Base-by-base conservation (phyloP, 2,329 filamentous ascomycete genomes). In the Alternaria tenuissima region DNA sequence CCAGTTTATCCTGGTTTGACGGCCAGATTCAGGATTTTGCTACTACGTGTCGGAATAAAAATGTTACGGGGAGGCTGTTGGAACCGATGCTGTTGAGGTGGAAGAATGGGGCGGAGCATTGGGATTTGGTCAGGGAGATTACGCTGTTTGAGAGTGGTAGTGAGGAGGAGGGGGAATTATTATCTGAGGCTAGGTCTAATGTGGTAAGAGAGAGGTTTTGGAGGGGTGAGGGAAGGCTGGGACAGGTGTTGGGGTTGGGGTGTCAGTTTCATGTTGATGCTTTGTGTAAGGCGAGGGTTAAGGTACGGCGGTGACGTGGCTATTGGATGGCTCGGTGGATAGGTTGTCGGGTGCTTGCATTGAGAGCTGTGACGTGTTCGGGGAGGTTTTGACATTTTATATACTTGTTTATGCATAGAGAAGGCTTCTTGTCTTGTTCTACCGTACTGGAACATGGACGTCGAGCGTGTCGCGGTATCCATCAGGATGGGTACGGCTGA, bases 41-140 rank as follows among this genome's bases (percentile, higher is more conserved):
- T 3, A 73, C 61, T 1, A 67, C 60, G 7, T 75, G 70, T 46
- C 66, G 51, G n/a, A 71, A 74, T 42, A 75, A 70, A 36, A 62
- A 58, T 2, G 55, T 73, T 11, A 59, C 49, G 4, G 66, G 61
- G 5, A 65, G 62, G 24, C 52, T 70, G 5, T 12, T 76, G 4
- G 68, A 64, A 34, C 71, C 70, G 0, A 68, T 71, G 66, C 16
- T 71, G 22, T 57, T 75, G 6, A 68, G 63, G 14, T 66, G 64
- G 64, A 70, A 65, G 34, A 64, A 69, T 5, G 22, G 22, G 5
- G 34, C 54, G 12, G 55, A 67, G 32, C 62, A 74, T 43, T 72
- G 69, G 65, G 61, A 75, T 49, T 51, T 76, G 5, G 52, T 71
- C 3, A 66, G 56, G 22, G 70, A 73, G 39, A 52, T 67, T 5